phyloP scores from a whole-genome alignment of 139 green algal genomes.

The Volvox reticuliferus region DNA sequence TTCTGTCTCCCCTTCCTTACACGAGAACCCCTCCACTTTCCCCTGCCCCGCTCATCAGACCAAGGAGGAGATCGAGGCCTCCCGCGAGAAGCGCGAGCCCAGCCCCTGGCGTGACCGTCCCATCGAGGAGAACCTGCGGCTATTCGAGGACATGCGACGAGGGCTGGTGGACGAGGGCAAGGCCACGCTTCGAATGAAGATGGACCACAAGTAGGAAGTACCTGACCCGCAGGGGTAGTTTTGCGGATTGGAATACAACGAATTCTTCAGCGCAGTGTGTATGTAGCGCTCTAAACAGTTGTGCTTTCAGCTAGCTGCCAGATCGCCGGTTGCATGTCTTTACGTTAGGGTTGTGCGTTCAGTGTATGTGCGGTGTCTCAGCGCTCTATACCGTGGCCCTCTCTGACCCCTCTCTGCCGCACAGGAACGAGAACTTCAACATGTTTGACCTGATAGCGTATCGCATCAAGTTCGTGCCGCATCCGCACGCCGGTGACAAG shows the following conservation, averaged over 20 bases:
- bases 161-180: slow-evolving; percentile 93
- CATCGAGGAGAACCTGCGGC: slow-evolving; percentile 86
- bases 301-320: too few species aligned
- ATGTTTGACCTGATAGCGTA: slow-evolving; percentile 98
- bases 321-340: too few species aligned
- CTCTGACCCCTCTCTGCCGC: slow-evolving; percentile 52
- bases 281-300: too few species aligned
- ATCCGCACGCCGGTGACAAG: slow-evolving; percentile 90
- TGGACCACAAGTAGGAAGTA: slow-evolving; percentile 69
- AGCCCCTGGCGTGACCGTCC: slow-evolving; percentile 94
- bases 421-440: slow-evolving; percentile 94
- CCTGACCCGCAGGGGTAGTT: too few species aligned
- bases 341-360: too few species aligned
- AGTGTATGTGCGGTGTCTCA: too few species aligned
- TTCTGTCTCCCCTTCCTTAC: too few species aligned
- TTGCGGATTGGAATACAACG: too few species aligned
- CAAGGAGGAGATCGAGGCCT: slow-evolving; percentile 93
- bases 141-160: slow-evolving; percentile 98
- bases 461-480: slow-evolving; percentile 94
- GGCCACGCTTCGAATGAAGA: slow-evolving; percentile 91
- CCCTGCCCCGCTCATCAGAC: slow-evolving; percentile 64
- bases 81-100: slow-evolving; percentile 79
- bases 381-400: too few species aligned
- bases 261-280: too few species aligned
- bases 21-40: not conserved